Percentiles rank a stretch among this genome's conserved stretches.
phyloP scores from a whole-genome alignment of 495 filamentous ascomycete genomes.

The Penicillium argentinense region DNA sequence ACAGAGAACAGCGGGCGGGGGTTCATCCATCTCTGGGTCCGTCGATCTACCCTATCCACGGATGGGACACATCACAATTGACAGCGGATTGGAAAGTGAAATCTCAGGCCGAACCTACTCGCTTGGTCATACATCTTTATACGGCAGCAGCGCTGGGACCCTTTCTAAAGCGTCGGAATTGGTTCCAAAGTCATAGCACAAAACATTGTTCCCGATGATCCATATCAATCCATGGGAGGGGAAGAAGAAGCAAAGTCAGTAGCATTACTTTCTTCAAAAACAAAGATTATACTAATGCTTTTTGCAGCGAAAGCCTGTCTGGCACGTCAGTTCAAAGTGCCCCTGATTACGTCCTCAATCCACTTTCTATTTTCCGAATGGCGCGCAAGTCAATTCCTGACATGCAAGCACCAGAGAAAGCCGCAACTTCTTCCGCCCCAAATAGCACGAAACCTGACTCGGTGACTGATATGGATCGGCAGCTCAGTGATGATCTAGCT shows the following conservation, averaged over 20 bases:
- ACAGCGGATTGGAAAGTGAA: no score
- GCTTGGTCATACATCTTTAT: no score
- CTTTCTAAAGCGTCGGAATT: conserved; percentile 26
- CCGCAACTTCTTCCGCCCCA: conserved; percentile 16
- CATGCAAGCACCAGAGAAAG: conserved; percentile 31
- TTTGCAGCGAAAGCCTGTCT: conserved; percentile 11
- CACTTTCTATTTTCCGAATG: conserved; percentile 34
- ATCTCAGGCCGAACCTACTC: no score
- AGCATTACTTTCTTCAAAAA: not conserved
- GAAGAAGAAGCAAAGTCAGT: conserved; percentile 16
- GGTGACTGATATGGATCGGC: conserved; percentile 2
- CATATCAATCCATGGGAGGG: conserved; percentile 23
- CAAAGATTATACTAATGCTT: not conserved
- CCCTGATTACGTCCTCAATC: conserved; percentile 35
- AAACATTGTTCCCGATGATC: conserved; percentile 33
- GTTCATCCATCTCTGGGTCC: no score
- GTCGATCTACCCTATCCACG: no score
- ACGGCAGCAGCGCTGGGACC: no score
- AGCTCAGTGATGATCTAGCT: not conserved
- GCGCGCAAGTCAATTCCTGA: conserved; percentile 32
- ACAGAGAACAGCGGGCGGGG: no score
- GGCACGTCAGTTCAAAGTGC: conserved; percentile 29
- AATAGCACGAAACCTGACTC: conserved; percentile 16
- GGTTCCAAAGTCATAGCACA: conserved; percentile 24
- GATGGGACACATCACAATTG: no score